Evolutionary conservation across 1,284 basidiomycete species (phyloP).

Genomic region (Ganoderma leucocontextum): DNA sequence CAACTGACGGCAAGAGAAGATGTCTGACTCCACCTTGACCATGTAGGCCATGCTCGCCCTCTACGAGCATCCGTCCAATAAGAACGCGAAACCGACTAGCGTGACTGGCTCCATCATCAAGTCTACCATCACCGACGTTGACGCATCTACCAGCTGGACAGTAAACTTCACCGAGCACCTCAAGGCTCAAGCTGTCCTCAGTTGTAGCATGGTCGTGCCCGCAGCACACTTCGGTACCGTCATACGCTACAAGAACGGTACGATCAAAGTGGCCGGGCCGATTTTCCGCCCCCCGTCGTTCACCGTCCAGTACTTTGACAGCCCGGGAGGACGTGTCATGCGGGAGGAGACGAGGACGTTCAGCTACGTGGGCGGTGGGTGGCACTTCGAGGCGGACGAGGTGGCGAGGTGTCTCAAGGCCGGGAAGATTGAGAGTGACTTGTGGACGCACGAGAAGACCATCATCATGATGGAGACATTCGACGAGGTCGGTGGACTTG

Average conservation of each 20-base stretch:
- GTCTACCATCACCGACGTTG: slow-evolving; percentile 80
- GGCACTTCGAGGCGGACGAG: slow-evolving; percentile 85
- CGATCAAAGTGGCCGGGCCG: slow-evolving; percentile 67
- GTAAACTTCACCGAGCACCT: slow-evolving; percentile 71
- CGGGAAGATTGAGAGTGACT: slow-evolving; percentile 76
- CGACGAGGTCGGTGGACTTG: slow-evolving; percentile 68
- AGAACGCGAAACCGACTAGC: slow-evolving; percentile 59
- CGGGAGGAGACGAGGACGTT: slow-evolving; percentile 64
- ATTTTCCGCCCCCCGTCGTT: slow-evolving; percentile 72
- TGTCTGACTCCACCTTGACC: not conserved
- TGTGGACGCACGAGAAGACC: slow-evolving; percentile 83
- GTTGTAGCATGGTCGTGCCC: slow-evolving; percentile 65
- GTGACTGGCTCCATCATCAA: slow-evolving; percentile 75
- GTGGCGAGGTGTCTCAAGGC: slow-evolving; percentile 83
- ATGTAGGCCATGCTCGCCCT: slow-evolving; percentile 74
- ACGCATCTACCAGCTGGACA: slow-evolving; percentile 79
- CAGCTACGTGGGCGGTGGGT: slow-evolving; percentile 68
- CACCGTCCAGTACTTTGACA: slow-evolving; percentile 67
- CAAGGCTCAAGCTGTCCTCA: slow-evolving; percentile 72
- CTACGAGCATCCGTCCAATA: slow-evolving; percentile 83
- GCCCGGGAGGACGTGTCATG: slow-evolving; percentile 58
- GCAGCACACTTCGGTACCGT: slow-evolving; percentile 56
- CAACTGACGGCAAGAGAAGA: not conserved
- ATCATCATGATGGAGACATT: slow-evolving; percentile 82
- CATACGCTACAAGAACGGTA: slow-evolving; percentile 75